Conservation (phyloP, 2,329 filamentous ascomycete species). For the Ophiobolus disseminans region DNA sequence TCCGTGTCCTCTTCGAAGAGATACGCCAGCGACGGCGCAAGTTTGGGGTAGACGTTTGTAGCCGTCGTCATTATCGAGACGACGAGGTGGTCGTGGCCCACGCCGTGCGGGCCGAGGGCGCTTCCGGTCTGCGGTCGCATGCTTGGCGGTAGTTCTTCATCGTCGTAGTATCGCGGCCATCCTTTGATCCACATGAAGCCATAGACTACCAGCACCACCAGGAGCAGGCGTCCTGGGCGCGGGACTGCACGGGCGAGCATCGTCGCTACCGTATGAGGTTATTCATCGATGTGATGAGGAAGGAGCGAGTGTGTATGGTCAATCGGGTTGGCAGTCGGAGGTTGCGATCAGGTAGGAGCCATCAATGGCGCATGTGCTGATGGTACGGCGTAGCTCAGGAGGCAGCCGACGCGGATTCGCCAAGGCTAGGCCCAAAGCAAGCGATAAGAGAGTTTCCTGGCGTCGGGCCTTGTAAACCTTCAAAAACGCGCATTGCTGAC, state of each 20-base stretch:
- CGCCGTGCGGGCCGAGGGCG: slow-evolving; percentile 23
- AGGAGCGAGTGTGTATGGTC: slow-evolving; percentile 1
- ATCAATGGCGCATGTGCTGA: background rate
- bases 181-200: slow-evolving; percentile 43
- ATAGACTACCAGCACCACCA: slow-evolving; percentile 28
- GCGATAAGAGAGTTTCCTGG: background rate
- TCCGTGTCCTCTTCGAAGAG: slow-evolving; percentile 40
- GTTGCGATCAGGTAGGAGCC: background rate
- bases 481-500: no score
- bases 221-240: slow-evolving; percentile 30
- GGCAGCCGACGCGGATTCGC: background rate
- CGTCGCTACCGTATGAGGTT: slow-evolving; percentile 17
- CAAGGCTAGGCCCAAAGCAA: background rate
- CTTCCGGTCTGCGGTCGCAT: slow-evolving; percentile 22
- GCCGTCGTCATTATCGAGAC: slow-evolving; percentile 65
- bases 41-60: slow-evolving; percentile 61
- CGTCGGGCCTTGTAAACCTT: no score
- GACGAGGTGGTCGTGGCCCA: slow-evolving; percentile 50
- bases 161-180: slow-evolving; percentile 42
- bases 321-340: background rate
- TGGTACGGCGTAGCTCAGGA: background rate
- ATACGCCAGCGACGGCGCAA: slow-evolving; percentile 51
- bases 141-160: slow-evolving; percentile 37
- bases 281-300: slow-evolving; percentile 13
- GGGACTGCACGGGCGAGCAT: slow-evolving; percentile 34